Evolutionary conservation across 2,329 filamentous ascomycete genomes (phyloP).

Genomic region (Pestalotiopsis sp.): DNA sequence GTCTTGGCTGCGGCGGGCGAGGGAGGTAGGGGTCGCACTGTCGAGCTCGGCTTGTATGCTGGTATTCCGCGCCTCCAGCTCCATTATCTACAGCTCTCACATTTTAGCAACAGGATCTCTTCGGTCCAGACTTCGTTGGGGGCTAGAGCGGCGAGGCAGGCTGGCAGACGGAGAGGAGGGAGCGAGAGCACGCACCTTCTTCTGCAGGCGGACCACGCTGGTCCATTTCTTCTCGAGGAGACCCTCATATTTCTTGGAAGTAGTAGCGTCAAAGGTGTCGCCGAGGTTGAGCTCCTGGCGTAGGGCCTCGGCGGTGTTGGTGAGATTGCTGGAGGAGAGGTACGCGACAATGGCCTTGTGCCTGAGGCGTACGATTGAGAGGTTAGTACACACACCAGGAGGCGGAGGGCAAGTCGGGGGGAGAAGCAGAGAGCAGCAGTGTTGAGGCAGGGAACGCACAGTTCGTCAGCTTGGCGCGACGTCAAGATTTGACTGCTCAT

Average conservation of each 20-base stretch:
- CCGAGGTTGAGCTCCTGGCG: conserved; percentile 76
- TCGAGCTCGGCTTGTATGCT: conserved; percentile 81
- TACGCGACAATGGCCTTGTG: conserved; percentile 96
- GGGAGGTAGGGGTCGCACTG: conserved; percentile 73
- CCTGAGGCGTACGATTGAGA: conserved; percentile 41
- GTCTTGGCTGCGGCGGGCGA: conserved; percentile 79
- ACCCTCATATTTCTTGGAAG: conserved; percentile 91
- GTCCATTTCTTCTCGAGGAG: conserved; percentile 99
- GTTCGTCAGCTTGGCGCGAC: conserved; percentile 32
- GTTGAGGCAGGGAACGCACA: conserved; percentile 16
- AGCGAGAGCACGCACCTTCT: conserved; percentile 66
- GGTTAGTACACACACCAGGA: conserved; percentile 20
- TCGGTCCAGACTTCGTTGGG: not conserved
- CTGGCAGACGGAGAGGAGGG: not conserved
- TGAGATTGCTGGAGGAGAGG: conserved; percentile 70
- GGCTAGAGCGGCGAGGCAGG: not conserved
- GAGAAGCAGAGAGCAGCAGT: not conserved
- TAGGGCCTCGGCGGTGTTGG: conserved; percentile 68
- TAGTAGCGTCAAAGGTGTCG: conserved; percentile 73
- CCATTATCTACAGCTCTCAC: conserved; percentile 70
- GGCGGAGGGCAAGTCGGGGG: conserved; percentile 18
- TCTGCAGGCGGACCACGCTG: conserved; percentile 88
- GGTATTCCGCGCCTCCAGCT: conserved; percentile 76
- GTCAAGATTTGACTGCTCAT: conserved; percentile 31
- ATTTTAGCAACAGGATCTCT: conserved; percentile 12